Evolutionary conservation across 148 eudicot species (phyloP).

Genomic region (Chenopodium suecicum): DNA sequence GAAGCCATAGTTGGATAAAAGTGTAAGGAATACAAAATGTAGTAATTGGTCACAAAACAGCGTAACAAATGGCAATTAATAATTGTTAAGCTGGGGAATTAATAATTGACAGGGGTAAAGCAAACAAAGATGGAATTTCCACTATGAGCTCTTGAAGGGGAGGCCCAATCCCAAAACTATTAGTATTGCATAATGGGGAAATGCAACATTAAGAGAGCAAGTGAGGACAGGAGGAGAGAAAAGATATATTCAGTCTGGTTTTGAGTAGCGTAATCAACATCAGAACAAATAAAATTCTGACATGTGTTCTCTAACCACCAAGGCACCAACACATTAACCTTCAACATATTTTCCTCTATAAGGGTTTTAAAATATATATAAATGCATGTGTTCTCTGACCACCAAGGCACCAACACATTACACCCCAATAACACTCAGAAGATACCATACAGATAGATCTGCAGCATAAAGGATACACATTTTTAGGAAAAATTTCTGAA

Average conservation of each 20-base stretch:
- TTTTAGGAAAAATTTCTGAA: neutral
- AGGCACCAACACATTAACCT: too few relatives aligned
- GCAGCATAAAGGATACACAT: neutral
- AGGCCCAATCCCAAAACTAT: neutral
- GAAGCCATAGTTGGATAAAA: neutral
- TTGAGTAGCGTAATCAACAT: neutral
- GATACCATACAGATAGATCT: neutral
- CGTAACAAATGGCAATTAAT: neutral
- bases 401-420: neutral
- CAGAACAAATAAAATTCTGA: neutral
- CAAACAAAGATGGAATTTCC: neutral
- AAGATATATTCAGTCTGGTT: neutral
- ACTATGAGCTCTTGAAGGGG: neutral
- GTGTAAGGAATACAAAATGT: too few relatives aligned
- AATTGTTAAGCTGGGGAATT: neutral
- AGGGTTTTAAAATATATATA: neutral
- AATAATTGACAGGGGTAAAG: neutral
- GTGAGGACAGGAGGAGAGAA: neutral
- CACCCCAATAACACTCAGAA: neutral
- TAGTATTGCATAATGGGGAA: neutral
- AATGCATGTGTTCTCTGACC: neutral
- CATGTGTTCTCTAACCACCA: too few relatives aligned
- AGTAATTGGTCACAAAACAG: neutral
- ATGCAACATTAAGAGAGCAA: neutral
- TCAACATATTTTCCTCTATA: neutral